Evolutionary conservation across 768 basidiomycete species (phyloP), one percentile per base, ranked within the genome.

Genomic region (Clitopilus hobsonii): DNA sequence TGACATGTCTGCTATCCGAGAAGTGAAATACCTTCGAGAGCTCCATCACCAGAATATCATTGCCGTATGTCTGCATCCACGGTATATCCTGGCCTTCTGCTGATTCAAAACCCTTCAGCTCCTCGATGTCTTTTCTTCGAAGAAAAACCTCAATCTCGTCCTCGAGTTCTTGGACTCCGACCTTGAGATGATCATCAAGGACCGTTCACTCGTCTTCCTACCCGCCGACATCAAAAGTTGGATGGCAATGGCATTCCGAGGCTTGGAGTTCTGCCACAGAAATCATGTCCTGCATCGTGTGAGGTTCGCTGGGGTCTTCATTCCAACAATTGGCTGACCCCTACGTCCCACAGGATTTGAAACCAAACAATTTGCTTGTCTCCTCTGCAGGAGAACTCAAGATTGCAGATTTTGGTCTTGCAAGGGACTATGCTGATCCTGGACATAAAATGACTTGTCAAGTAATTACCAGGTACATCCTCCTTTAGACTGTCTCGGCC

Each of bases 231-330:
- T 98, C 74, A 99, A 99, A 70, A 88, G 89, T 59, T 99, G 97
- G 96, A 92, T 97, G 84, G 90, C 91, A 10, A 98, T 98, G 97
- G 94, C 91, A 0, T 85, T 98, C 65, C 85, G 94, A 36, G 97
- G 97, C 1, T 78, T 99, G n/a, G 97, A 98, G 70, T 98, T 97
- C 68, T 98, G 97, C 62, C 97, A 99, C 66, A 76, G 95, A 51
- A 95, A 94, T 68, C 95, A 87, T 63, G 82, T 98, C 54, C 76
- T 99, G 22, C 97, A 99, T 71, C 83, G 97, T 53, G 96, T 97
- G 67, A 59, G 81, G 57, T 23, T 26, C 25, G 6, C 47, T 14
- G 13, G 20, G 49, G 18, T 49, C 54, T 54, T 49, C 47, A 20
- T 16, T 2, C 54, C 13, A 38, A 23, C 38, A 24, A 27, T 38